phyloP scores from a whole-genome alignment of 345 rosid genomes.

The Pugionium cornutum region DNA sequence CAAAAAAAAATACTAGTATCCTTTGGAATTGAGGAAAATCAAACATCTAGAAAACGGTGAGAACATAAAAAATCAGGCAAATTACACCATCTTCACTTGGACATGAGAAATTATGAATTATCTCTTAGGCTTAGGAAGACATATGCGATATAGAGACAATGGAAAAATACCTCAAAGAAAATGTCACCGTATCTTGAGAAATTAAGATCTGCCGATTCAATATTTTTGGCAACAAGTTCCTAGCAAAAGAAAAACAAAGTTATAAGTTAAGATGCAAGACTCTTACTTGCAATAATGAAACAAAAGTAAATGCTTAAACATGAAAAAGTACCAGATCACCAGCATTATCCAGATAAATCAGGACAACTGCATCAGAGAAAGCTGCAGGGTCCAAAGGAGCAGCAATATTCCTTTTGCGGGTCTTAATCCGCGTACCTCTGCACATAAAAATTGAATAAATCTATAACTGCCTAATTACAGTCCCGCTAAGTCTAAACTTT shows the following conservation, averaged over 20 bases:
- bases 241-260: constrained; percentile 32
- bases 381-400: constrained; percentile 98
- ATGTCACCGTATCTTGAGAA: constrained; percentile 91
- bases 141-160: no score
- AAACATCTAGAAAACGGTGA: no score
- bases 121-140: no score
- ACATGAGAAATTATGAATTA: no score
- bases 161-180: constrained; percentile 39
- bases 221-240: constrained; percentile 88
- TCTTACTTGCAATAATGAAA: neutral
- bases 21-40: no score
- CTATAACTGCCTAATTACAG: no score
- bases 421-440: constrained; percentile 99
- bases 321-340: constrained; percentile 77
- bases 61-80: no score
- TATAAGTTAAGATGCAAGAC: neutral
- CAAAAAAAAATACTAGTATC: no score
- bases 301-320: neutral
- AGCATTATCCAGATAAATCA: constrained; percentile 92
- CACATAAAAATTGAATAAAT: neutral
- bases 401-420: constrained; percentile 99
- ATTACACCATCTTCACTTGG: no score
- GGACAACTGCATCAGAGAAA: constrained; percentile 96
- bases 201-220: constrained; percentile 87
- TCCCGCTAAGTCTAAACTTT: no score